phyloP scores from a whole-genome alignment of 495 filamentous ascomycete species.

The Aspergillus nanangensis region DNA sequence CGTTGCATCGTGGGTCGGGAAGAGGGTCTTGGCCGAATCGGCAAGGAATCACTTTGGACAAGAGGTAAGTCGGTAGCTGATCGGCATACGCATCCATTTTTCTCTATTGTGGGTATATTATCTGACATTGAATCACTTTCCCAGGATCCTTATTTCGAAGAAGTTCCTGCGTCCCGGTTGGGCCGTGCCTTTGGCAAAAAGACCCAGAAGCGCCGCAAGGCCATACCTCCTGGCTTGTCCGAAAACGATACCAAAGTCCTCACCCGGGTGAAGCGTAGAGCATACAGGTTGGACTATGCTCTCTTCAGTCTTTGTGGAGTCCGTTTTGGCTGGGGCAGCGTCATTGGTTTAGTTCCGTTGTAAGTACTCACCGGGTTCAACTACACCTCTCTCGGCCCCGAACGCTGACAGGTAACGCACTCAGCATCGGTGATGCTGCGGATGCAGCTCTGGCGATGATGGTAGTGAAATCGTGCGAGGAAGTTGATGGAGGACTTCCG shows the following conservation, averaged over 20 bases:
- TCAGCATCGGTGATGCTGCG: constrained; percentile 67
- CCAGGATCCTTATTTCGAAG: constrained; percentile 75
- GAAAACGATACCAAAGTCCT: constrained; percentile 75
- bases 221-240: constrained; percentile 67
- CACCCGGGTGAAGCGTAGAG: constrained; percentile 70
- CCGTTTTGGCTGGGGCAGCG: constrained; percentile 74
- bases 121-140: no score
- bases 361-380: constrained; percentile 37
- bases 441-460: constrained; percentile 59
- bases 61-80: no score
- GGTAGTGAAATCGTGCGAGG: constrained; percentile 61
- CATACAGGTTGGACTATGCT: constrained; percentile 76
- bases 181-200: constrained; percentile 53
- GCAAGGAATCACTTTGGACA: constrained; percentile 63
- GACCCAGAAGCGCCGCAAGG: constrained; percentile 64
- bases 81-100: no score
- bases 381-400: not conserved
- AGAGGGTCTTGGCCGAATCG: constrained; percentile 63
- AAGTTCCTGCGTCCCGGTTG: constrained; percentile 64
- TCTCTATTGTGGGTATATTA: no score
- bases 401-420: not conserved
- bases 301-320: constrained; percentile 72
- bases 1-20: constrained; percentile 54
- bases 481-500: constrained; percentile 69
- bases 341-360: constrained; percentile 78